Percentiles rank a stretch among this genome's conserved stretches.
phyloP scores from a whole-genome alignment of 2,329 filamentous ascomycete species.

The Madurella fahalii region DNA sequence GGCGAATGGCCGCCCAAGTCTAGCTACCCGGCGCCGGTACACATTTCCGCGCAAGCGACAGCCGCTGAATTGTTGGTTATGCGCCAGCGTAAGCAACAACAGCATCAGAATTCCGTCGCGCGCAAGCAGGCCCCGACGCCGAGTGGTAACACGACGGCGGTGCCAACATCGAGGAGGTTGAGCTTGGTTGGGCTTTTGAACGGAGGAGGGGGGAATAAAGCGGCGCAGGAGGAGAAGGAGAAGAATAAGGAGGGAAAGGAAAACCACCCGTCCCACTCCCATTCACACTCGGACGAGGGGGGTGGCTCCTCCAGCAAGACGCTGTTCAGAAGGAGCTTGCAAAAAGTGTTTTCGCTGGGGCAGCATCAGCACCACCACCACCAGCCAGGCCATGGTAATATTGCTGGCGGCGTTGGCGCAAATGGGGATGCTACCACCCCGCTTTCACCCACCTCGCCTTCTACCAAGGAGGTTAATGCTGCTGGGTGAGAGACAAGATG shows the following conservation, averaged over 20 bases:
- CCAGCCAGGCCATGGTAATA: not conserved
- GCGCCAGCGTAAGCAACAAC: constrained; percentile 20
- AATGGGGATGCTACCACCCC: not conserved
- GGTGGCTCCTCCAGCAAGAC: constrained; percentile 14
- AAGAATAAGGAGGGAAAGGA: constrained; percentile 11
- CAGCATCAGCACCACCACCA: constrained; percentile 13
- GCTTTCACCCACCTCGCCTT: not conserved
- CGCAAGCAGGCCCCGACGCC: constrained; percentile 8
- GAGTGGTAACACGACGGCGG: not conserved
- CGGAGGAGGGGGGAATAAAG: constrained; percentile 5
- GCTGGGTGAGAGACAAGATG: not conserved
- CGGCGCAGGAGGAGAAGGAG: constrained; percentile 12
- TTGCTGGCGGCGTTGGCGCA: constrained; percentile 4
- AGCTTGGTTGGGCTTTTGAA: constrained; percentile 25
- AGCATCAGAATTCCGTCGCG: constrained; percentile 34
- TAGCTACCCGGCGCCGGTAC: constrained; percentile 7
- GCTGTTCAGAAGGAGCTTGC: constrained; percentile 42
- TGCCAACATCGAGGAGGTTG: constrained; percentile 17
- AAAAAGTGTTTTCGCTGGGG: constrained; percentile 43
- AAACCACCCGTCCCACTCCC: not conserved
- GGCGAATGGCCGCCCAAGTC: constrained; percentile 82
- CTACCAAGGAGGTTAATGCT: constrained; percentile 12
- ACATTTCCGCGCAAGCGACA: constrained; percentile 29
- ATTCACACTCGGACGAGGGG: constrained; percentile 13
- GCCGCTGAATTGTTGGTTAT: constrained; percentile 41